Conservation (phyloP, 495 filamentous ascomycete species). For the Annulohypoxylon stygium region DNA sequence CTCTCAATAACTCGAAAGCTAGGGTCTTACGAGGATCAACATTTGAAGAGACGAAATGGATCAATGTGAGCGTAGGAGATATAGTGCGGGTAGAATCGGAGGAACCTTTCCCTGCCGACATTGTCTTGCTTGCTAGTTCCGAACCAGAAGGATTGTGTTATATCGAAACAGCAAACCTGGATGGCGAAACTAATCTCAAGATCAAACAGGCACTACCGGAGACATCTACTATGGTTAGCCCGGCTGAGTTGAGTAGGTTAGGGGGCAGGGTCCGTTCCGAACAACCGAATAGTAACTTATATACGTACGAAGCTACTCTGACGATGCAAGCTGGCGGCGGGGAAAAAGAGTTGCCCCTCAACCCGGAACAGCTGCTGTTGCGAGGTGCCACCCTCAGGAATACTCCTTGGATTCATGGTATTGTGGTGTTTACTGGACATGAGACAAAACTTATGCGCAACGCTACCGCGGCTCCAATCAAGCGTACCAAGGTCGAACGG, state of each 20-base stretch:
- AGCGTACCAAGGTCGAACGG: constrained; percentile 93
- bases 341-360: constrained; percentile 80
- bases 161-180: constrained; percentile 98
- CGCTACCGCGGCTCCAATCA: constrained; percentile 96
- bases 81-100: constrained; percentile 96
- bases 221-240: constrained; percentile 87
- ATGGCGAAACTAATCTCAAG: constrained; percentile 98
- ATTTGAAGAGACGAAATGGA: constrained; percentile 91
- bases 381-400: constrained; percentile 95
- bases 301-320: constrained; percentile 97
- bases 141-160: constrained; percentile 99
- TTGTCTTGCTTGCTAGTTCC: constrained; percentile 91
- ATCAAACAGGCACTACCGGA: constrained; percentile 99
- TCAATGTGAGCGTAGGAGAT: constrained; percentile 93
- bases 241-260: constrained; percentile 85
- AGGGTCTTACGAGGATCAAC: constrained; percentile 84
- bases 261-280: constrained; percentile 91
- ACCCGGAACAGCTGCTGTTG: constrained; percentile 82
- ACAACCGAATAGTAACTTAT: constrained; percentile 98
- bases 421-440: constrained; percentile 98
- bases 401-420: constrained; percentile 96
- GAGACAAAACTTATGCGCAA: constrained; percentile 99
- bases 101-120: constrained; percentile 94
- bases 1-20: constrained; percentile 89
- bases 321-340: constrained; percentile 94